Conservation (phyloP, 805 yeast species). For the Schizosaccharomyces osmophilus region DNA sequence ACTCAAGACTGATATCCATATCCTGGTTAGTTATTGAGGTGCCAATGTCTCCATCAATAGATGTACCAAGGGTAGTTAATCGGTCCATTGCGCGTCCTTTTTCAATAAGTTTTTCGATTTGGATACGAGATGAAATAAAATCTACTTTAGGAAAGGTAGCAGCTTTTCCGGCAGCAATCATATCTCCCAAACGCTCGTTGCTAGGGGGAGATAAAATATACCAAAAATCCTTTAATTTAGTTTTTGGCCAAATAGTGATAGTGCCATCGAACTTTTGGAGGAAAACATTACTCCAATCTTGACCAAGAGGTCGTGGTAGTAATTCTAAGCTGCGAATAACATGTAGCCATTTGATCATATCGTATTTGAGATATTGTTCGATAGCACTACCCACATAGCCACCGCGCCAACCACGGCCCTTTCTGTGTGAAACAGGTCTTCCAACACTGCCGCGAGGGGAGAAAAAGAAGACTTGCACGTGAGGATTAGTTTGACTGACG, state of each 20-base stretch:
- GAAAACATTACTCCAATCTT: slow-evolving; percentile 62
- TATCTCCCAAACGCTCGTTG: slow-evolving; percentile 27
- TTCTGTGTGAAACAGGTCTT: slow-evolving; percentile 39
- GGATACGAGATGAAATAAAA: slow-evolving; percentile 38
- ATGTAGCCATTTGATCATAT: slow-evolving; percentile 53
- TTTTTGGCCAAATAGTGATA: slow-evolving; percentile 44
- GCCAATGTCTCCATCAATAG: background rate
- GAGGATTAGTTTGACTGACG: slow-evolving; percentile 69
- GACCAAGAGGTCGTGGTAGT: slow-evolving; percentile 42
- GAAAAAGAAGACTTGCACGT: slow-evolving; percentile 47
- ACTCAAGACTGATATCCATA: background rate
- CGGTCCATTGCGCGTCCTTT: slow-evolving; percentile 5
- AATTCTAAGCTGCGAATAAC: slow-evolving; percentile 39
- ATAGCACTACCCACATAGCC: slow-evolving; percentile 51
- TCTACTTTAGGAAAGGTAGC: slow-evolving; percentile 41
- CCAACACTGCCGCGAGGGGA: slow-evolving; percentile 67
- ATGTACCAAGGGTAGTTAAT: background rate
- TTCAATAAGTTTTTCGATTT: slow-evolving; percentile 40
- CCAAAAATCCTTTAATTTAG: slow-evolving; percentile 31
- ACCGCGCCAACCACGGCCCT: slow-evolving; percentile 39
- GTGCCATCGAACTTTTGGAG: slow-evolving; percentile 52
- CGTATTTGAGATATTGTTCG: slow-evolving; percentile 47
- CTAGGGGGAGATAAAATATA: slow-evolving; percentile 47
- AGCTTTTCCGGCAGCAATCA: slow-evolving; percentile 37
- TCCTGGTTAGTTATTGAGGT: background rate